phyloP scores from a whole-genome alignment of 257 asterid species.

The Datura wrightii region DNA sequence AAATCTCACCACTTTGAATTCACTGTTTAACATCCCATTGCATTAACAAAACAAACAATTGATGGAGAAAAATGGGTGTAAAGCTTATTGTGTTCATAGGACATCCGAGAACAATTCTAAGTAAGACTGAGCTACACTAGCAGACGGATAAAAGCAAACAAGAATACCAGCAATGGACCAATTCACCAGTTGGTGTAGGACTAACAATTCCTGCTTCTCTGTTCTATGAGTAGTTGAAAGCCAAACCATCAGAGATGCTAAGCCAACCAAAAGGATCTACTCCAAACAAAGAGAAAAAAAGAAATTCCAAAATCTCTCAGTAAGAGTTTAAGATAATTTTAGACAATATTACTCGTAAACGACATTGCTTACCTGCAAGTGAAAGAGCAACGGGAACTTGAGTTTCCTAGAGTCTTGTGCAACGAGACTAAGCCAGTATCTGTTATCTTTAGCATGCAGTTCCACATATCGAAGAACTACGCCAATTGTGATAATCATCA shows the following conservation, averaged over 20 bases:
- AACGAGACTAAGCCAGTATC: conserved; percentile 55
- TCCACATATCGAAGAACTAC: conserved; percentile 66
- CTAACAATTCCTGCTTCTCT: conserved; percentile 80
- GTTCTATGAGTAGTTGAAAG: conserved; percentile 90
- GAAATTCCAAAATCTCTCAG: conserved; percentile 12
- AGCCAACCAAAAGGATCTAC: conserved; percentile 75
- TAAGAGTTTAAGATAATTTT: conserved; percentile 7
- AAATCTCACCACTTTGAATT: conserved; percentile 6
- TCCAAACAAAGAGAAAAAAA: conserved; percentile 39
- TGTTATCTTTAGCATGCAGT: conserved; percentile 54
- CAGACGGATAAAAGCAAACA: conserved; percentile 29
- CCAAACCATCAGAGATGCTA: conserved; percentile 82
- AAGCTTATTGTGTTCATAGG: neutral
- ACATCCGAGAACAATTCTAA: neutral
- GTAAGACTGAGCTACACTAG: conserved; percentile 3
- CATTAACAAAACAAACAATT: neutral
- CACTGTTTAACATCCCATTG: conserved; percentile 6
- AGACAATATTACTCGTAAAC: conserved; percentile 11
- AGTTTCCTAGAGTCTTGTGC: conserved; percentile 55
- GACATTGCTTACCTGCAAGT: conserved; percentile 62
- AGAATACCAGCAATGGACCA: conserved; percentile 88
- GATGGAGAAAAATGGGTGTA: neutral
- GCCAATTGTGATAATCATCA: conserved; percentile 70
- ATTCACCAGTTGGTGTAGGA: conserved; percentile 81
- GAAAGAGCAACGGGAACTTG: conserved; percentile 66